Evolutionary conservation across 352 stramenopile species (phyloP), one percentile per base, ranked within the genome.

Genomic region (Thalassiosira delicatula): DNA sequence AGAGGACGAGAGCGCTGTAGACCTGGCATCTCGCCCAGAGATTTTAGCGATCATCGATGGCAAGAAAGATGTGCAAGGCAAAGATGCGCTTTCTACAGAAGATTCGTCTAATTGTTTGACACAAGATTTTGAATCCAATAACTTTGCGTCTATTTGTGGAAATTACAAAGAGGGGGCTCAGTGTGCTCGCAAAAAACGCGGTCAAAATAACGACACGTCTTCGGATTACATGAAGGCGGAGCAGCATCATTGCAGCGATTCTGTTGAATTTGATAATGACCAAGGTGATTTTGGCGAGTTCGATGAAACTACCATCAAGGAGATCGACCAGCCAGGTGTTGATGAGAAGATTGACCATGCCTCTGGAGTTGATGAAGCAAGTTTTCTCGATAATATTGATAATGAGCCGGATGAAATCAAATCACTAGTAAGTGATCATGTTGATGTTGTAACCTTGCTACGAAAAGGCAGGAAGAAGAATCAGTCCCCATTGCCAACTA

Each of bases 361-460:
- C n/a, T 17, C 57, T 35, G 37, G 30, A 12, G 54, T 19, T 42
- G 66, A 84, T 70, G 25, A 40, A 40, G 21, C 37, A 17, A 46
- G 27, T 7, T 23, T 32, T 19, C 14, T 76, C 59, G 69, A 61
- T 23, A 72, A 23, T 12, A 42, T 40, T 25, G 21, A n/a, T n/a
- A n/a, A n/a, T n/a, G n/a, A n/a, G n/a, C n/a, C 27, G 0, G 56
- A 63, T 33, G 73, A 79, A 56, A 33, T 68, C 27, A 78, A 87
- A 40, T 87, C 80, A 60, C 29, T 83, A 17, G 40, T 21, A 11
- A 83, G 68, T 30, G 75, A 88, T 30, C 66, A 82, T 29, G 59
- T 84, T 3, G 75, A 88, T 61, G 70, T 88, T 1, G 62, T 81
- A 40, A 66, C 70, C 3, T 69, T 81, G 25, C 68, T 87, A 53